A percentile compares a stretch with the other conserved stretches of the same genome.
These are phyloP conservation scores for Peronospora destructor DNA, from an alignment of 352 stramenopile species.

Conservation along the genomic window DNA sequence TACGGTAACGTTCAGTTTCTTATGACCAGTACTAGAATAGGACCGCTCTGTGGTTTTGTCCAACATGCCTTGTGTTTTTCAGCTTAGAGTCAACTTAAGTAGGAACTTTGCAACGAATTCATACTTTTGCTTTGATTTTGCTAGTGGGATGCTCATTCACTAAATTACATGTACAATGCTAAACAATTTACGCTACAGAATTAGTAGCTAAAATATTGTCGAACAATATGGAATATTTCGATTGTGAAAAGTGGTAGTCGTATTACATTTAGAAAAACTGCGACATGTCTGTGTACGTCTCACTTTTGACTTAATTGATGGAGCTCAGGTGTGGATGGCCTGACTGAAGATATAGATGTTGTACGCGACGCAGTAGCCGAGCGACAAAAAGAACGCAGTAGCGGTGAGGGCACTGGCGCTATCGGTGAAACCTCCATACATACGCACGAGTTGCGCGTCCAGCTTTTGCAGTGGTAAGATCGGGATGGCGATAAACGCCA, in stretches of 20 bases:
- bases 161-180: too few relatives aligned
- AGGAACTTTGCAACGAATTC: too few relatives aligned
- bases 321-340: conserved; percentile 11
- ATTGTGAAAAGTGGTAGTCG: not conserved
- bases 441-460: conserved; percentile 53
- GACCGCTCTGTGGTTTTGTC: too few relatives aligned
- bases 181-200: too few relatives aligned
- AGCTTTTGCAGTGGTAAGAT: conserved; percentile 52
- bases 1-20: too few relatives aligned
- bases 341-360: conserved; percentile 40
- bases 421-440: conserved; percentile 60
- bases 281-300: conserved; percentile 2
- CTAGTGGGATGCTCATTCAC: too few relatives aligned
- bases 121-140: too few relatives aligned
- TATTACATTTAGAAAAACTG: conserved; percentile 1
- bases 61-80: too few relatives aligned
- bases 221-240: too few relatives aligned
- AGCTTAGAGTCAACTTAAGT: too few relatives aligned
- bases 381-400: conserved; percentile 30
- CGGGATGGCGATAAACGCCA: conserved; percentile 27
- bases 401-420: conserved; percentile 30
- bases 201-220: not conserved
- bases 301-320: not conserved
- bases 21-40: too few relatives aligned
- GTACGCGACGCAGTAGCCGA: conserved; percentile 44